Evolutionary conservation across 164 flowering plant species (phyloP), one percentile per base, ranked within the genome.

Genomic region (Brasenia schreberi): DNA sequence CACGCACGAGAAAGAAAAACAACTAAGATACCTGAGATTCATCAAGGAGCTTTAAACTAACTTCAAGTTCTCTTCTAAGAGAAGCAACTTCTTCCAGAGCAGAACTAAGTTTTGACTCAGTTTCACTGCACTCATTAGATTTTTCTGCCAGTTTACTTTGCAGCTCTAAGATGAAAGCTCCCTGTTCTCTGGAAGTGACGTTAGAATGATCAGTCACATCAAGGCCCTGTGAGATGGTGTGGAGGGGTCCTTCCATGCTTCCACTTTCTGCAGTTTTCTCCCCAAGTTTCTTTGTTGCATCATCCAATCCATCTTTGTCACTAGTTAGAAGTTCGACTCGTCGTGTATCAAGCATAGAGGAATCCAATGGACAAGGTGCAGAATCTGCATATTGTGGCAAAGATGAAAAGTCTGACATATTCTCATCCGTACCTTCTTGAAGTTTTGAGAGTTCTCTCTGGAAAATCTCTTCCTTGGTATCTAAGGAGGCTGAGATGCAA

Each of bases 351-450:
- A 77, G 64, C 95, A 90, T 88, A 18, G 86, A 86, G n/a, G 96
- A 81, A 79, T 95, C 98, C 77, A 90, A 69, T 17, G 68, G 61
- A 42, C 53, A 61, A 64, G 65, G 66, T 39, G 53, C 65, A 71
- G 66, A 53, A 52, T 66, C 69, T 7, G 56, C 66, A 49, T 77
- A 80, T 78, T 85, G 79, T 19, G 78, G 72, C 61, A 78, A 68
- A 12, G 77, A 84, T 62, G 85, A 81, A 16, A 89, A 86, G 75
- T 95, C 98, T 62, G 86, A 19, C 98, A 92, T 95, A 70, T 83
- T 92, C 68, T 90, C 97, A 79, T 90, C 99, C 61, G 77, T 73
- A n/a, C 85, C 90, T 76, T 84, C 94, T 67, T 71, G 81, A 62
- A 71, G 69, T 77, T 83, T 89, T 11, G 23, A 11, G 9, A 61